These are phyloP conservation scores for Saccharomyces mikatae DNA, from an alignment of 805 yeast species.

Conservation along the genomic window DNA sequence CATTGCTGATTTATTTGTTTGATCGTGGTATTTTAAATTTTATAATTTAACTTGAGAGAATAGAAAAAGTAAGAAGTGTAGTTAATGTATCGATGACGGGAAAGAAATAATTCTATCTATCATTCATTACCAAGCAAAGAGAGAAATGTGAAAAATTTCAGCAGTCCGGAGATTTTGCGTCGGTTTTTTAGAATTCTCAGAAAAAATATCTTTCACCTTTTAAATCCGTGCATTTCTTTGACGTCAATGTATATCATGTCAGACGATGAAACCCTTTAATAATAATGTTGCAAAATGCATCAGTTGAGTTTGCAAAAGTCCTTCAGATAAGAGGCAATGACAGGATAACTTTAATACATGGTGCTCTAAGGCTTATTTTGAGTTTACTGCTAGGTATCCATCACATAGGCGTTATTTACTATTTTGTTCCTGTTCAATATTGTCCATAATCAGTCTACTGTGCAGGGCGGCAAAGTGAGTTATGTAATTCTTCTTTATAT, in stretches of 20 bases:
- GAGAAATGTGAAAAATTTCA: neutral
- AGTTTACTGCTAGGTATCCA: no score
- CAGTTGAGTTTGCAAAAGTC: neutral
- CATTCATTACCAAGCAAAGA: neutral
- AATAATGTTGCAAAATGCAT: neutral
- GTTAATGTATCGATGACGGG: neutral
- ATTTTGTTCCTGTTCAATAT: neutral
- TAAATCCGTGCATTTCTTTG: neutral
- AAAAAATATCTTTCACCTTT: neutral
- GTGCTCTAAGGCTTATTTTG: no score
- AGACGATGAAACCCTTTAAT: neutral
- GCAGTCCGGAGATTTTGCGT: neutral
- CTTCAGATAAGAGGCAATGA: neutral
- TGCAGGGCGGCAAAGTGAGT: neutral
- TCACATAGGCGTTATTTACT: no score
- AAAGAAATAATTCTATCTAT: neutral
- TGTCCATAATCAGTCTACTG: neutral
- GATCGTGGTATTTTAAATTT: neutral
- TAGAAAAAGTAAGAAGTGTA: neutral
- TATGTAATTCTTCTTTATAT: neutral
- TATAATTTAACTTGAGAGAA: neutral
- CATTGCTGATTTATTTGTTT: constrained; percentile 42
- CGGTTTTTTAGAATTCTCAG: neutral
- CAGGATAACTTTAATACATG: neutral
- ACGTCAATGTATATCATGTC: neutral